Base-by-base conservation (phyloP, 768 basidiomycete species). In the Tricholoma flavovirens region DNA sequence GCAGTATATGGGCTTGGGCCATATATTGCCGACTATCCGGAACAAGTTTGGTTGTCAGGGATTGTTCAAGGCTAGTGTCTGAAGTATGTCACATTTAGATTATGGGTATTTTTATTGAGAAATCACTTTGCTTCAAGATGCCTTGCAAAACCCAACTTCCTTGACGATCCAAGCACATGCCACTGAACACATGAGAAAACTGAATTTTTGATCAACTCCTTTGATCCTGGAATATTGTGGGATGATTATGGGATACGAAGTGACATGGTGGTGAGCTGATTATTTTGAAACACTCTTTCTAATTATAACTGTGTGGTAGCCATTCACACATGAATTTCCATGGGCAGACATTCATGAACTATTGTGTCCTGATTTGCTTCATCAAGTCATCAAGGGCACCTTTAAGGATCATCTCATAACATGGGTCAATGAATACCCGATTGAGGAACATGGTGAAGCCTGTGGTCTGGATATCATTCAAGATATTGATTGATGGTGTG, bases 351-450 rank as follows among this genome's bases (percentile, higher is more conserved):
- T 71, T 24, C 63, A 72, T 33, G 62, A 69, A 45, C 60, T 70
- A 0, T 38, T 72, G 5, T 49, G 67, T 4, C 65, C 70, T 5
- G 66, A 72, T 51, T 54, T 71, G 5, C 62, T 71, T 1, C 71
- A 72, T 56, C 71, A 72, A 54, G 21, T 71, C n/a, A 69, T 71
- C 56, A 70, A 70, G 46, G 66, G 69, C 5, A 59, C 61, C 1
- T 71, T 70, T 56, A 70, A 70, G 48, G 70, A 71, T 43, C 69
- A 72, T 43, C 60, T 70, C 1, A 64, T 72, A 6, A 54, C 49
- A 5, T 71, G 70, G 70, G 62, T 72, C 5, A 43, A 50, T 4
- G 52, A 63, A 14, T 71, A 71, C 51, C 10, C 21, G 40, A 40
- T 71, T 1, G 30, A 54, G 11, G 49, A 12, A 12, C 60, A 70